Percentiles rank a stretch among this genome's conserved stretches.
Evolutionary conservation across 1,284 basidiomycete genomes (phyloP).

Genomic region (Malassezia japonica): DNA sequence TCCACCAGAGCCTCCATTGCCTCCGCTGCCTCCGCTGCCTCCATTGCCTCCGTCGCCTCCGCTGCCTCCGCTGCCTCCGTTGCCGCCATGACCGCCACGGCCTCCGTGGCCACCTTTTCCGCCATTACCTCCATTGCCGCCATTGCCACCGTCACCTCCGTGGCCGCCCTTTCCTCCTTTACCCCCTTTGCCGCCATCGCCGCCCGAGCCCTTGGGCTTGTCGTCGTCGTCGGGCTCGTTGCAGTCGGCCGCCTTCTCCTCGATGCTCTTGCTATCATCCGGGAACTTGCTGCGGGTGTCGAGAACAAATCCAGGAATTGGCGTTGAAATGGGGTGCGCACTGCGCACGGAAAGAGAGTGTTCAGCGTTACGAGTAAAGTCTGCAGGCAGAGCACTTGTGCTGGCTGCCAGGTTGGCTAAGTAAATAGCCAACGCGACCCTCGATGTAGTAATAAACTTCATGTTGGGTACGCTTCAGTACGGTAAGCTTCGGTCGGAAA

Average conservation of each 20-base stretch:
- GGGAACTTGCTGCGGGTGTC: no score
- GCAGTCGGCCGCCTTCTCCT: no score
- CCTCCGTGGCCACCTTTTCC: constrained; percentile 6
- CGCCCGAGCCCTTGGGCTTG: not conserved
- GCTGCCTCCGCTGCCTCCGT: not conserved
- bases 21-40: constrained; percentile 1
- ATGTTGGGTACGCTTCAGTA: no score
- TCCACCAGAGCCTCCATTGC: constrained; percentile 2
- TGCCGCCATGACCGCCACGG: no score
- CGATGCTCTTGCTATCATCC: no score
- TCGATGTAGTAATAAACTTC: constrained; percentile 13
- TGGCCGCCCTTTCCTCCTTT: not conserved
- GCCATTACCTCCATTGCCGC: constrained; percentile 2
- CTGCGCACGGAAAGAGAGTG: not conserved
- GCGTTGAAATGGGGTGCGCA: not conserved
- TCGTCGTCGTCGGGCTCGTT: constrained; percentile 3
- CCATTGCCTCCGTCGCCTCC: not conserved
- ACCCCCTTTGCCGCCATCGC: not conserved
- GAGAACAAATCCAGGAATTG: no score
- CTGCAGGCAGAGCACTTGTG: not conserved
- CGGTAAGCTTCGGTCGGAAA: no score
- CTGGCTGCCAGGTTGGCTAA: constrained; percentile 2
- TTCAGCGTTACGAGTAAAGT: not conserved
- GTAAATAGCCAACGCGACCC: constrained; percentile 8
- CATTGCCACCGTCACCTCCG: not conserved